Conservation (phyloP, 2,329 filamentous ascomycete genomes). For the Diplocarpon rosae region DNA sequence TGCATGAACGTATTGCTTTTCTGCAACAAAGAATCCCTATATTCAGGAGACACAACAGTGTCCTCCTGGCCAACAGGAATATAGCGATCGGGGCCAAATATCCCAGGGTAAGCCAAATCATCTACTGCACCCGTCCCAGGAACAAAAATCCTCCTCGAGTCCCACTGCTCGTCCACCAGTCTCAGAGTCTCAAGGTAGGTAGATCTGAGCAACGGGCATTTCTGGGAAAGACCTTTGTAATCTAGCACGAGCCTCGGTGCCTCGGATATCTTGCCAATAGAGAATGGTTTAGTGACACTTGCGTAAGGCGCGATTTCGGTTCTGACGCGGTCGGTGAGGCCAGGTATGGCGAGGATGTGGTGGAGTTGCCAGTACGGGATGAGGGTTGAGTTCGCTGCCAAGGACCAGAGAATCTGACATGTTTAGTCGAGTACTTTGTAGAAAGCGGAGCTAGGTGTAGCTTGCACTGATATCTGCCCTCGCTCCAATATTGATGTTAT, state of each 20-base stretch:
- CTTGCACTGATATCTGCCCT: slow-evolving; percentile 4
- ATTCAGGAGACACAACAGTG: neutral
- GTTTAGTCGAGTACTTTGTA: neutral
- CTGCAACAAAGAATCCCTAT: neutral
- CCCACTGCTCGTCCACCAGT: neutral
- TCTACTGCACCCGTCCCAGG: slow-evolving; percentile 3
- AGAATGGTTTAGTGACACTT: slow-evolving; percentile 10
- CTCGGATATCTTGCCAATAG: slow-evolving; percentile 5
- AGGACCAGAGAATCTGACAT: slow-evolving; percentile 1
- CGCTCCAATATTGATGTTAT: slow-evolving; percentile 27
- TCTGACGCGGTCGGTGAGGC: neutral
- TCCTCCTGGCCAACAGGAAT: slow-evolving; percentile 29
- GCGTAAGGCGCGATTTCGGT: slow-evolving; percentile 1
- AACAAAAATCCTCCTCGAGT: neutral
- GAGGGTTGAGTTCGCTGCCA: neutral
- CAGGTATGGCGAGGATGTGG: slow-evolving; percentile 1
- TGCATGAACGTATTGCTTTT: slow-evolving; percentile 1
- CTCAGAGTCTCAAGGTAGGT: slow-evolving; percentile 5
- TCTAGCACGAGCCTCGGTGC: slow-evolving; percentile 31
- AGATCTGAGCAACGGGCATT: slow-evolving; percentile 10
- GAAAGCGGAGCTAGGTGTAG: neutral
- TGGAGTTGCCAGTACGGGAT: slow-evolving; percentile 1
- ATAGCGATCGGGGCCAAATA: slow-evolving; percentile 1
- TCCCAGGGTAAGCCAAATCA: slow-evolving; percentile 28
- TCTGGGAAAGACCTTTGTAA: slow-evolving; percentile 30